Conservation (phyloP, 371 early-diverging fungal species). For the Syncephalastrum sp. region DNA sequence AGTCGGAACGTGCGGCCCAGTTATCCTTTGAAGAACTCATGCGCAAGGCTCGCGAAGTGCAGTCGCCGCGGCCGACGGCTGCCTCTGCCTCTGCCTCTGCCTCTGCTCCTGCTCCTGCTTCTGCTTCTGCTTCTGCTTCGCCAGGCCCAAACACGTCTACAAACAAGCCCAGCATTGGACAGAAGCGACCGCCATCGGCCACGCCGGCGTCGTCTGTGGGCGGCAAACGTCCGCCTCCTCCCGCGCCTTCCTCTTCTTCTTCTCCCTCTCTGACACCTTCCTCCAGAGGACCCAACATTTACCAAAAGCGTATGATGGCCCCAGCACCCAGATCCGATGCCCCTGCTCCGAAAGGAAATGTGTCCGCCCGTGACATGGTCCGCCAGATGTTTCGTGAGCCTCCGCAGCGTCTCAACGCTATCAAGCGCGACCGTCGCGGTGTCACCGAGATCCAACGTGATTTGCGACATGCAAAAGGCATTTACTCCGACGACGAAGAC, state of each 20-base stretch:
- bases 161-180: neutral
- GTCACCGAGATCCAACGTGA: constrained; percentile 44
- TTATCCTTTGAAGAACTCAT: constrained; percentile 38
- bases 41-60: constrained; percentile 33
- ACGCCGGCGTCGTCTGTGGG: neutral
- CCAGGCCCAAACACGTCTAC: neutral
- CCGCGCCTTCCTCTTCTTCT: neutral
- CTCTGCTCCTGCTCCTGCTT: too few relatives aligned
- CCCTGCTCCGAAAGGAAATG: neutral
- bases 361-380: constrained; percentile 16
- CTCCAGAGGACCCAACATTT: constrained; percentile 4
- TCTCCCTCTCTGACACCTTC: neutral
- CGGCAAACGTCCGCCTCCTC: constrained; percentile 6
- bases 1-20: constrained; percentile 13
- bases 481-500: constrained; percentile 35
- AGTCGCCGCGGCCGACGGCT: constrained; percentile 3
- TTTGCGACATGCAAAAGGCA: constrained; percentile 35
- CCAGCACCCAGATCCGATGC: neutral
- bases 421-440: constrained; percentile 31
- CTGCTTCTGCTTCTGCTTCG: too few relatives aligned
- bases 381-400: constrained; percentile 14
- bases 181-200: constrained; percentile 4
- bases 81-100: too few relatives aligned
- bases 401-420: constrained; percentile 21
- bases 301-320: constrained; percentile 2